Base-by-base conservation (phyloP, 1,284 basidiomycete species). In the Heterobasidion parviporum region DNA sequence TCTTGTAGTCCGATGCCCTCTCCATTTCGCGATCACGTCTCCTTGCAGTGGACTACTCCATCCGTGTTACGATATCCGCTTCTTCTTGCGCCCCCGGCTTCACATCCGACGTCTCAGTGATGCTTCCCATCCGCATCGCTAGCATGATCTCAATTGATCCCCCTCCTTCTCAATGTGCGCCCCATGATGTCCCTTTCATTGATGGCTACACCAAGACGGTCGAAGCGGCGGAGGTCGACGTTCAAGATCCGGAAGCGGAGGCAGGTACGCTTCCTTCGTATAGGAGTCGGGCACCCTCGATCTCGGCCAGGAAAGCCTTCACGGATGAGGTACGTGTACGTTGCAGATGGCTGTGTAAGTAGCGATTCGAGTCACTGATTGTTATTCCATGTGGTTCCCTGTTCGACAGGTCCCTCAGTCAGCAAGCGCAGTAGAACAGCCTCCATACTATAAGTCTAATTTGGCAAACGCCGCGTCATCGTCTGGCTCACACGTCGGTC, bases 61-160 rank as follows among this genome's bases (percentile, higher is more conserved):
- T 97, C 59, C 85, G 83, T 54, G 81, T 94, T 26, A 83, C 83
- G 1, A 72, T 92, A 51, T 83, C 83, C 61, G 75, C 55, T 36
- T 61, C 60, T 43, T 15, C 59, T 6, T 49, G 54, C 3, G 49
- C 49, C 9, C 47, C 78, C 2, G 85, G 85, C 15, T 76, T 93
- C 52, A 76, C 80, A 1, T 76, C 86, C 3, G 84, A 88, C 57
- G 71, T 89, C 26, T 76, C 79, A 45, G 85, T 87, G 48, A 80
- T 80, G 35, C 69, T 93, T 10, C 92, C 92, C 0, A 71, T 93
- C 58, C 74, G 79, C 10, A 81, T 94, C 64, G 75, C 92, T 71
- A 90, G 87, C 67, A 88, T 90, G 68, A 70, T 91, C 18, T 93
- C 92, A 15, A 72, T 94, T 58, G 90, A 94, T 65, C 88, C 89